These are phyloP conservation scores for Cadophora malorum DNA, from an alignment of 2,329 filamentous ascomycete species.

Conservation along the genomic window DNA sequence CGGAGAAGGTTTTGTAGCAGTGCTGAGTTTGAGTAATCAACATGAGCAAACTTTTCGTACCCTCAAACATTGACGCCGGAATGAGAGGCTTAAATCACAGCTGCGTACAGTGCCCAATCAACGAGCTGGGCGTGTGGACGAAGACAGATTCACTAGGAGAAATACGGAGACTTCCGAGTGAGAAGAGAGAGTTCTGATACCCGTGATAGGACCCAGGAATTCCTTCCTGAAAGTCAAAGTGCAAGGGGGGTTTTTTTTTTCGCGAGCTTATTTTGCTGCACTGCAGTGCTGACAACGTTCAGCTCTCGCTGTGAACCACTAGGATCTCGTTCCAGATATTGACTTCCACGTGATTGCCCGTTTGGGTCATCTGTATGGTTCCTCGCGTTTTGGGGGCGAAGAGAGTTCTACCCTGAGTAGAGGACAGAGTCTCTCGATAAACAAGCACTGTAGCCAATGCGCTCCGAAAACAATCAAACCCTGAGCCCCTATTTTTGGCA, in stretches of 20 bases:
- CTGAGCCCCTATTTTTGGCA: constrained; percentile 28
- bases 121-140: background rate
- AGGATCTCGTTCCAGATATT: background rate
- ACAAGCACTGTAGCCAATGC: constrained; percentile 12
- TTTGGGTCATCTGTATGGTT: background rate
- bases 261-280: background rate
- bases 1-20: background rate
- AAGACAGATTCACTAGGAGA: background rate
- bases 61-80: background rate
- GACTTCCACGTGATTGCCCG: background rate
- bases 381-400: constrained; percentile 11
- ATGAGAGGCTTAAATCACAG: background rate
- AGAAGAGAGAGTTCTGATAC: background rate
- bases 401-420: background rate
- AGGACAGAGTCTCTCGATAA: background rate
- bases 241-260: constrained; percentile 5
- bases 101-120: background rate
- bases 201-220: background rate
- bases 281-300: background rate
- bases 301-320: background rate
- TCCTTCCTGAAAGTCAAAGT: background rate
- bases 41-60: constrained; percentile 1
- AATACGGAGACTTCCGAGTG: background rate
- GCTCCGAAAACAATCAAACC: background rate
- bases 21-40: background rate